Evolutionary conservation across 331 rosid species (phyloP).

Genomic region (Prunus yedoensis): DNA sequence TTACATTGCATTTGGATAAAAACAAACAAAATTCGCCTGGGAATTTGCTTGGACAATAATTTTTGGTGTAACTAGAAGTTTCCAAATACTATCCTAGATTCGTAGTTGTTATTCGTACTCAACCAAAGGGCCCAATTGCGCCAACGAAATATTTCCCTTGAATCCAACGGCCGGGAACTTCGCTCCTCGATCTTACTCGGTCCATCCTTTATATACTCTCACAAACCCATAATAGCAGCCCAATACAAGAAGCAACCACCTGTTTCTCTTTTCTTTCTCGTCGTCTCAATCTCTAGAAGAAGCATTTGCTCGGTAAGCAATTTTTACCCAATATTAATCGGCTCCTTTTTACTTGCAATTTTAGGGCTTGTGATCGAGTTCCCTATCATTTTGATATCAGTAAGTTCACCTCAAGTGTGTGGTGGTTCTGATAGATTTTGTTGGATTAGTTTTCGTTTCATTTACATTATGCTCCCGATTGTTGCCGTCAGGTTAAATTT

Average conservation of each 20-base stretch:
- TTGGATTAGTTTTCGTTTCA: neutral
- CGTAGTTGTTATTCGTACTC: no score
- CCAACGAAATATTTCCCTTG: neutral
- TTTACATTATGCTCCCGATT: neutral
- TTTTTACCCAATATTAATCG: neutral
- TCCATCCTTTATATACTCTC: neutral
- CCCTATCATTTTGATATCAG: neutral
- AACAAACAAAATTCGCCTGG: no score
- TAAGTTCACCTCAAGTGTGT: neutral
- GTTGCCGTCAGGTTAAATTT: neutral
- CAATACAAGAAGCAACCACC: neutral
- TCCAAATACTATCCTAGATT: neutral
- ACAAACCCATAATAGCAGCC: neutral
- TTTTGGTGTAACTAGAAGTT: no score
- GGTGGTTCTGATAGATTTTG: neutral
- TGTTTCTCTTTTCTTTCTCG: neutral
- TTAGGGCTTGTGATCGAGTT: neutral
- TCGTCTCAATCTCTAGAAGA: neutral
- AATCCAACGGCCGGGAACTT: neutral
- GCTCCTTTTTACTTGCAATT: neutral
- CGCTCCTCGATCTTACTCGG: neutral
- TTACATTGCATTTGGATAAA: no score
- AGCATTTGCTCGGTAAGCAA: constrained; percentile 4
- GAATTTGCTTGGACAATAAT: no score
- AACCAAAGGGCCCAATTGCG: neutral